phyloP scores from a whole-genome alignment of 139 green algal genomes.

The Chlamydomonas asymmetrica region DNA sequence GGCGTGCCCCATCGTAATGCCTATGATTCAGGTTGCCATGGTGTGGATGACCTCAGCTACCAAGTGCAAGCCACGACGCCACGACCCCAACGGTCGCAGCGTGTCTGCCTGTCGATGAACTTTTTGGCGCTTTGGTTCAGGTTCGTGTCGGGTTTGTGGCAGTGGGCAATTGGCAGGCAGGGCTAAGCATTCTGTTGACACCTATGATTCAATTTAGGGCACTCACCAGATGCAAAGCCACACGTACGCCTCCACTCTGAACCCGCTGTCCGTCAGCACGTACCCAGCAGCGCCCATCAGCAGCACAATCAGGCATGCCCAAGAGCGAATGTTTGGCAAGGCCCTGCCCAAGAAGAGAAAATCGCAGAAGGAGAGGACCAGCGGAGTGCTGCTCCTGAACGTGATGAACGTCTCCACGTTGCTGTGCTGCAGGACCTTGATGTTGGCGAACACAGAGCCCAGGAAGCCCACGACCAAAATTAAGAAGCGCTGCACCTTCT shows the following conservation, averaged over 20 bases:
- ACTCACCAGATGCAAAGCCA: constrained; percentile 48
- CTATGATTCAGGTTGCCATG: too few species aligned
- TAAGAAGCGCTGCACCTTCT: constrained; percentile 34
- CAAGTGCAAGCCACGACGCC: too few species aligned
- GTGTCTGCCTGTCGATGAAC: too few species aligned
- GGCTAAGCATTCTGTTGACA: too few species aligned
- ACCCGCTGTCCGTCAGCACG: constrained; percentile 40
- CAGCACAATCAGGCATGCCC: constrained; percentile 32
- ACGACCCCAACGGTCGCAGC: too few species aligned
- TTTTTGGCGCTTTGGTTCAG: too few species aligned
- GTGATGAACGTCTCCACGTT: constrained; percentile 89
- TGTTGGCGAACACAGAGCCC: constrained; percentile 50
- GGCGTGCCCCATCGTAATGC: too few species aligned
- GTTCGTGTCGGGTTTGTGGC: too few species aligned
- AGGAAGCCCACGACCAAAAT: constrained; percentile 36
- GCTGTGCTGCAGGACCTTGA: constrained; percentile 50
- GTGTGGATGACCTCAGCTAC: too few species aligned
- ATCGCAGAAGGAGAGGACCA: constrained; percentile 70
- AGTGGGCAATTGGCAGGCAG: too few species aligned
- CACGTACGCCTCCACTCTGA: constrained; percentile 37
- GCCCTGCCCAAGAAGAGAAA: constrained; percentile 67
- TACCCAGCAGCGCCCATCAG: constrained; percentile 38
- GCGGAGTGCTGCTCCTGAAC: constrained; percentile 62
- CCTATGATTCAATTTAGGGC: too few species aligned
- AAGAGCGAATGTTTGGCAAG: constrained; percentile 49